Conservation (phyloP, 331 rosid genomes). For the Phaseolus coccineus region DNA sequence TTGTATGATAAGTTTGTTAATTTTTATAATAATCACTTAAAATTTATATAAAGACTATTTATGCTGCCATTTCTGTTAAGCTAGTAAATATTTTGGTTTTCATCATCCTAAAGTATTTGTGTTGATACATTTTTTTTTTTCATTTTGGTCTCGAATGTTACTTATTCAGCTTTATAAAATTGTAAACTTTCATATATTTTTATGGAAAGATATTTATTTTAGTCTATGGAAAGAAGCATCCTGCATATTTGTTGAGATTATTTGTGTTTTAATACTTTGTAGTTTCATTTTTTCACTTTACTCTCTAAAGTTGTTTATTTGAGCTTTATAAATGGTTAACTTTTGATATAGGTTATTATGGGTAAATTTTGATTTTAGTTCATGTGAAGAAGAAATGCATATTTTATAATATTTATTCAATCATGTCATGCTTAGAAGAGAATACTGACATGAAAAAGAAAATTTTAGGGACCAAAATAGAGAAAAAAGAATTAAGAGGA, state of each 20-base stretch:
- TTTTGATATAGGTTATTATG: too few relatives aligned
- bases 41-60: too few relatives aligned
- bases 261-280: too few relatives aligned
- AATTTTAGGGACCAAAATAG: not conserved
- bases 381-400: not conserved
- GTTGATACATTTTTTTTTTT: too few relatives aligned
- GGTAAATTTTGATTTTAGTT: not conserved
- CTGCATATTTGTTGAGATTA: not conserved
- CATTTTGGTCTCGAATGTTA: not conserved
- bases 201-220: not conserved
- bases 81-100: too few relatives aligned
- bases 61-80: not conserved
- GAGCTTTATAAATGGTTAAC: not conserved
- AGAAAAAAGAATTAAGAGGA: not conserved
- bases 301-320: not conserved
- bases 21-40: too few relatives aligned
- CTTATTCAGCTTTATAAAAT: too few relatives aligned
- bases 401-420: too few relatives aligned
- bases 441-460: not conserved
- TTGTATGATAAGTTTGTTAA: too few relatives aligned
- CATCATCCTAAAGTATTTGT: not conserved
- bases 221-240: not conserved
- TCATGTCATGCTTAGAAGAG: not conserved
- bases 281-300: too few relatives aligned
- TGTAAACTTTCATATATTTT: too few relatives aligned